Base-by-base conservation (phyloP, 2,329 filamentous ascomycete species). In the Erysiphe neolycopersici region DNA sequence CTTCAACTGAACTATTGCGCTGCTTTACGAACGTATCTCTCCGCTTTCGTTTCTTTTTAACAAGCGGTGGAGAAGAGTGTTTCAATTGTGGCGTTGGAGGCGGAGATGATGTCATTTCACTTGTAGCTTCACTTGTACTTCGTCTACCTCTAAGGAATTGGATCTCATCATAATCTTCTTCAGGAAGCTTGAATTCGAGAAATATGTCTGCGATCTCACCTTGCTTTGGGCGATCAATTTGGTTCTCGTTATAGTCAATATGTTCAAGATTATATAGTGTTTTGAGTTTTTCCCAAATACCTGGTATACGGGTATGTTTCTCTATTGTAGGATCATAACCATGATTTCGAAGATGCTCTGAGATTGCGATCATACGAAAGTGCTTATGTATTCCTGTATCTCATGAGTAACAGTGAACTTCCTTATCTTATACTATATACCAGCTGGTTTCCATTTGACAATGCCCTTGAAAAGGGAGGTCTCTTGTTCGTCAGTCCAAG, bases 401-500 rank as follows among this genome's bases (percentile, higher is more conserved):
- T 2, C 14, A 22, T 47, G 18, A 48, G 35, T 37, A 16, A 41
- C 13, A 19, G 13, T 14, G 4, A 36, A 10, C 4, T 9, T 26
- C 19, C 4, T 10, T 31, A 6, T 44, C 16, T n/a, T 17, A 5
- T 17, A 19, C 9, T 12, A 16, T 2, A n/a, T 57, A 82, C 84
- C 87, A 36, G 87, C 87, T n/a, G 89, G 89, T 58, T 98, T 98
- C 79, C 81, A 93, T 56, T 76, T 71, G 50, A 95, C 85, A 51
- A 95, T 78, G 43, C 76, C 83, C 58, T 94, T 94, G 62, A 93
- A 83, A 0, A 98, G 67, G 36, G 83, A 85, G 1, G 82, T 84
- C 51, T 92, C 79, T 60, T 98, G 89, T 55, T 94, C 87, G 54
- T 93, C 85, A 4, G 84, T 94, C 89, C 89, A 98, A 22, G 76